Evolutionary conservation across 257 asterid species (phyloP).

Genomic region (Schizonepeta tenuifolia): DNA sequence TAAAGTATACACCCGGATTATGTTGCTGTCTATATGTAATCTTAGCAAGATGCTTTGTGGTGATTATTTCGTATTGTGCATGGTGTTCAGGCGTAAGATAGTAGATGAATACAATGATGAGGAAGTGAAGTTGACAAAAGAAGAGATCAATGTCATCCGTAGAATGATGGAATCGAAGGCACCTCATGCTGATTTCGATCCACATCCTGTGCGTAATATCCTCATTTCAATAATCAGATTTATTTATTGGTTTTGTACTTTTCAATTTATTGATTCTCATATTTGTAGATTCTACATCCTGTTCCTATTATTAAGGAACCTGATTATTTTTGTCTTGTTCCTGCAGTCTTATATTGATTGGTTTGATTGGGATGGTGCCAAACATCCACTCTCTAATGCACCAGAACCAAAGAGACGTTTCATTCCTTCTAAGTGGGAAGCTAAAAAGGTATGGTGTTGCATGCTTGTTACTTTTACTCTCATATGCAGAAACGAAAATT

Average conservation of each 20-base stretch:
- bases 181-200: constrained; percentile 93
- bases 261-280: not conserved
- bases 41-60: constrained; percentile 27
- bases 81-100: constrained; percentile 74
- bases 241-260: not conserved
- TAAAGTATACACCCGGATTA: not conserved
- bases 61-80: constrained; percentile 12
- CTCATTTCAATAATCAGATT: constrained; percentile 13
- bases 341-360: constrained; percentile 88
- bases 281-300: constrained; percentile 19
- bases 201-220: constrained; percentile 69
- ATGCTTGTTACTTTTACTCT: constrained; percentile 6
- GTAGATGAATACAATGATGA: constrained; percentile 88
- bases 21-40: constrained; percentile 13
- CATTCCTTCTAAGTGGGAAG: constrained; percentile 93
- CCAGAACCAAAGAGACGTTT: constrained; percentile 99
- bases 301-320: constrained; percentile 28
- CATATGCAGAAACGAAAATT: constrained; percentile 1
- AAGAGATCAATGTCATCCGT: constrained; percentile 61
- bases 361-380: constrained; percentile 75
- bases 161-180: constrained; percentile 85
- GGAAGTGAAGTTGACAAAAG: constrained; percentile 83
- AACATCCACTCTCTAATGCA: constrained; percentile 86
- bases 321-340: constrained; percentile 20
- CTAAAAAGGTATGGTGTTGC: constrained; percentile 60